Evolutionary conservation across 2,329 filamentous ascomycete species (phyloP), one percentile per base, ranked within the genome.

Genomic region (Colletotrichum ledebouriae): DNA sequence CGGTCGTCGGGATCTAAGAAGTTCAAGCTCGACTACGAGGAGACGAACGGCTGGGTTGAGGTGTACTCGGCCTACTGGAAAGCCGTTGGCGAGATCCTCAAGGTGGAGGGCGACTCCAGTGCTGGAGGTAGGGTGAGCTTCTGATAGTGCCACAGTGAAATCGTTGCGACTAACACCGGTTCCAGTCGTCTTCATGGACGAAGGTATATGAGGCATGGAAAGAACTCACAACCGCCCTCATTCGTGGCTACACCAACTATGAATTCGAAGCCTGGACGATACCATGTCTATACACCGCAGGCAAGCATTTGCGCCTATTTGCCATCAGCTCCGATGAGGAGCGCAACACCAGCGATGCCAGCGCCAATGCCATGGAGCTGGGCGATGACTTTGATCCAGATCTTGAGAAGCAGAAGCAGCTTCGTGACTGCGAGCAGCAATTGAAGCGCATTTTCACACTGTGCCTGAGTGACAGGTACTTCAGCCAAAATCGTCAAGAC

Each of bases 361-460:
- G 75, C 39, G 80, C 82, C 9, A 76, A 78, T 10, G 79, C 79
- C 7, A 77, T 78, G 44, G 78, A 80, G 6, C 77, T 82, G 20
- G 89, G 92, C 72, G 94, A 98, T 76, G 94, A 98, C 76, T 89
- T 97, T 71, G 90, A 94, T 69, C 87, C 89, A 1, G 91, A 94
- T 69, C 79, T 86, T 13, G 90, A 92, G 74, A 93, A 93, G 77
- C 90, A 97, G 75, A 91, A 94, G 71, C 94, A 93, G 76, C 84
- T 99, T 33, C 93, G 97, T 78, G 94, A 98, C 78, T 94, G 94
- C 41, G 94, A 96, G 15, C 89, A 95, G 71, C 89, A 95, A 50
- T 89, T 99, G 68, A 98, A 98, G 78, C 89, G 92, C 56, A 94
- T 98, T 72, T 99, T 98, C 78, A 93, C 92, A 15, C 81, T 97